Conservation (phyloP, 805 yeast species). For the Pichia gijzeniarum region DNA sequence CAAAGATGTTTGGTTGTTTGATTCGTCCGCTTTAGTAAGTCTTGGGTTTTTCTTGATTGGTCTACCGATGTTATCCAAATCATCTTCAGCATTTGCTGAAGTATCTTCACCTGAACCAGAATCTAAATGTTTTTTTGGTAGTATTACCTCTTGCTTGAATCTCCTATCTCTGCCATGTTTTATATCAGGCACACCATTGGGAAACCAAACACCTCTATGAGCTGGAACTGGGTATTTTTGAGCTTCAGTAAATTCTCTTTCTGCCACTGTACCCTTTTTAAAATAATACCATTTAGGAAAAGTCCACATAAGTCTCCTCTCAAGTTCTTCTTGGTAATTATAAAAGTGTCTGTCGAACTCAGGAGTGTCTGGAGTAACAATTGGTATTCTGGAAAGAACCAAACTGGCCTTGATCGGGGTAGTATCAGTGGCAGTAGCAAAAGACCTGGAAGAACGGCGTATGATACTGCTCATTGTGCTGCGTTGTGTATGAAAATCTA, state of each 20-base stretch:
- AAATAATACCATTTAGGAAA: constrained; percentile 92
- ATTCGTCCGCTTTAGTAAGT: constrained; percentile 67
- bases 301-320: constrained; percentile 93
- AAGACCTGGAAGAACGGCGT: constrained; percentile 6
- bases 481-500: background rate
- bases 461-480: background rate
- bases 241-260: constrained; percentile 66
- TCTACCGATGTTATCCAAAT: constrained; percentile 52
- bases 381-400: constrained; percentile 68
- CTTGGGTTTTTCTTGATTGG: constrained; percentile 68
- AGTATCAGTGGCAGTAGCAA: constrained; percentile 10
- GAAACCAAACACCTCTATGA: constrained; percentile 71
- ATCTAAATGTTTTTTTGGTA: constrained; percentile 45
- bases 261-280: constrained; percentile 83
- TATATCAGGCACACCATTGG: constrained; percentile 79
- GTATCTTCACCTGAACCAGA: constrained; percentile 8
- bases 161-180: constrained; percentile 87
- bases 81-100: constrained; percentile 23
- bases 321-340: constrained; percentile 77
- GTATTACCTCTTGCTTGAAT: constrained; percentile 64
- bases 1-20: constrained; percentile 55
- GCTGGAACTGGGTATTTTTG: constrained; percentile 71
- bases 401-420: constrained; percentile 4
- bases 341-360: constrained; percentile 71
- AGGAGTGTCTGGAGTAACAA: constrained; percentile 71